phyloP scores from a whole-genome alignment of 73 alveolate species.

The Halteria grandinella region DNA sequence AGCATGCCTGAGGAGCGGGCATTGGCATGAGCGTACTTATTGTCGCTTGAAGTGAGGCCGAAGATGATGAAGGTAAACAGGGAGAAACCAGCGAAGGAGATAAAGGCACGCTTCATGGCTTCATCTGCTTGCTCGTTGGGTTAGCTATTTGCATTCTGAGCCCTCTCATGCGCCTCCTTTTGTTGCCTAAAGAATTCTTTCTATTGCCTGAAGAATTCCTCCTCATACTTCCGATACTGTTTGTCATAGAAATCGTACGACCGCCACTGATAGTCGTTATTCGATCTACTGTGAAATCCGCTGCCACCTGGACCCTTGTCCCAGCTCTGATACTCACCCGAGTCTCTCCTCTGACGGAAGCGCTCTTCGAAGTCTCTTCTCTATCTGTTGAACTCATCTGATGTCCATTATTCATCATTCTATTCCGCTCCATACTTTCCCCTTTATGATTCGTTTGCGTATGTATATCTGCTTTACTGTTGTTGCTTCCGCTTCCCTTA shows the following conservation, averaged over 20 bases:
- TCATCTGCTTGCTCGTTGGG: too few relatives aligned
- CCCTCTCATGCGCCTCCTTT: too few relatives aligned
- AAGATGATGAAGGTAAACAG: too few relatives aligned
- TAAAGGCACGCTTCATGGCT: too few relatives aligned
- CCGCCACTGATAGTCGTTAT: conserved; percentile 8
- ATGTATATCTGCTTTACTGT: not conserved
- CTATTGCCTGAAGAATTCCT: not conserved
- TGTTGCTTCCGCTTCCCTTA: not conserved
- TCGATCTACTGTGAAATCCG: not conserved
- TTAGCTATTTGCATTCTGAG: too few relatives aligned
- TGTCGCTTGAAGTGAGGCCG: too few relatives aligned
- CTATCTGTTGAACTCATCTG: not conserved
- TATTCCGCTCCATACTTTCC: not conserved
- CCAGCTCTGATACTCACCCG: not conserved
- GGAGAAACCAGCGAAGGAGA: too few relatives aligned
- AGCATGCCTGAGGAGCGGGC: too few relatives aligned
- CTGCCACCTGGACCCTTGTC: not conserved
- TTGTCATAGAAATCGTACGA: conserved; percentile 21
- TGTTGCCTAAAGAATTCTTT: conserved; percentile 17
- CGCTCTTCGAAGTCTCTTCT: conserved; percentile 17
- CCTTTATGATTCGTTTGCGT: not conserved
- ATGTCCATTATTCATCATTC: not conserved
- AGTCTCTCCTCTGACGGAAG: not conserved
- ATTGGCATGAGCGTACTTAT: too few relatives aligned
- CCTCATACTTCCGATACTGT: conserved; percentile 19